phyloP scores from a whole-genome alignment of 2,329 filamentous ascomycete genomes.

The Rhinocladiella mackenziei region DNA sequence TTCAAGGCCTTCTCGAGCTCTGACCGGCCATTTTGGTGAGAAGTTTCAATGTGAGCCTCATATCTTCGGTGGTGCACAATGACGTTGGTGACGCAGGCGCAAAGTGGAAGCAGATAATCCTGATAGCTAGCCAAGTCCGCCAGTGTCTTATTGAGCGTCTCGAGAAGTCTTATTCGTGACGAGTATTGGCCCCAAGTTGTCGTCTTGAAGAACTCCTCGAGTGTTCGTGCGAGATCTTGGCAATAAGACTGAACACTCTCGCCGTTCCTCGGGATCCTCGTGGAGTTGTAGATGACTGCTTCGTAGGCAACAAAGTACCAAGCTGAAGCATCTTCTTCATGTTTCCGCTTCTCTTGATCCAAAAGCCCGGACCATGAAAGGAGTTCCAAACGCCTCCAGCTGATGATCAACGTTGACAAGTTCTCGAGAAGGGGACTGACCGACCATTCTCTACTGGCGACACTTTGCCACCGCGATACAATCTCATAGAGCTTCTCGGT shows the following conservation, averaged over 20 bases:
- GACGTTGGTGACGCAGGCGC: slow-evolving; percentile 69
- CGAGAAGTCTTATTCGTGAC: slow-evolving; percentile 66
- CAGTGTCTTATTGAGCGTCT: slow-evolving; percentile 61
- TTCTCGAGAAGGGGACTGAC: slow-evolving; percentile 68
- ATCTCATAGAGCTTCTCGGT: slow-evolving; percentile 81
- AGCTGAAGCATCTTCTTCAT: slow-evolving; percentile 70
- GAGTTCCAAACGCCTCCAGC: slow-evolving; percentile 86
- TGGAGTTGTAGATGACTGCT: slow-evolving; percentile 71
- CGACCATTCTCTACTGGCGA: slow-evolving; percentile 76
- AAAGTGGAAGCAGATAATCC: slow-evolving; percentile 55
- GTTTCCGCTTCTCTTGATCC: slow-evolving; percentile 75
- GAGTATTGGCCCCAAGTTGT: slow-evolving; percentile 78
- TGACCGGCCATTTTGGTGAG: slow-evolving; percentile 63
- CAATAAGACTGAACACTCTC: slow-evolving; percentile 51
- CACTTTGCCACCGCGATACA: slow-evolving; percentile 91
- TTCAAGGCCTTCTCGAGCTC: slow-evolving; percentile 87
- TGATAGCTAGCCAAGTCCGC: slow-evolving; percentile 58
- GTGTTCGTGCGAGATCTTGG: slow-evolving; percentile 65
- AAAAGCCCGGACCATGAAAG: slow-evolving; percentile 88
- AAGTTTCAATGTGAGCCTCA: slow-evolving; percentile 60
- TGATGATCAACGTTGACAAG: slow-evolving; percentile 74
- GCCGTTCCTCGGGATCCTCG: slow-evolving; percentile 59
- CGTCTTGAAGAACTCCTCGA: slow-evolving; percentile 73
- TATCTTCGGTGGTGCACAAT: slow-evolving; percentile 71
- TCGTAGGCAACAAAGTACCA: slow-evolving; percentile 99